Percentiles rank a stretch among this genome's conserved stretches.
Conservation (phyloP, 306 rosid genomes). For the Rosa persica region DNA sequence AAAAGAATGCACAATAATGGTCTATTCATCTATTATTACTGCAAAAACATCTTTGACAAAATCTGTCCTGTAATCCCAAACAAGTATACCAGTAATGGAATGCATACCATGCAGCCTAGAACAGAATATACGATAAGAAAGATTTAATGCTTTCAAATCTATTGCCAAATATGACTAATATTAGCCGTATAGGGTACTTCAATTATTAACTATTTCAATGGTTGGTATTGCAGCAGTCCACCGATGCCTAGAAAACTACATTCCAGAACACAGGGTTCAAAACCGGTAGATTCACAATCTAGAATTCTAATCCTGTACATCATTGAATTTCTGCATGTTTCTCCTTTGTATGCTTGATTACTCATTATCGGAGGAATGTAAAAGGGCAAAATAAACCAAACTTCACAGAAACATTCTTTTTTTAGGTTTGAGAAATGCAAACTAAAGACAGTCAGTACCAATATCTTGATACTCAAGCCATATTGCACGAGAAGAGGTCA, state of each 20-base stretch:
- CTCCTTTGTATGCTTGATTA: not conserved
- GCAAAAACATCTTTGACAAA: not conserved
- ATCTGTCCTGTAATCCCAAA: not conserved
- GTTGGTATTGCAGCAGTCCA: not conserved
- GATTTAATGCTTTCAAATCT: not conserved
- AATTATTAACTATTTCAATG: not conserved
- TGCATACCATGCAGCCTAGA: not conserved
- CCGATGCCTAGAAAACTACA: not conserved
- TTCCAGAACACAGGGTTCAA: not conserved
- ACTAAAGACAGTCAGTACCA: not conserved
- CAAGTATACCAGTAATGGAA: not conserved
- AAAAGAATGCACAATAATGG: not conserved
- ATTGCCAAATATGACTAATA: not conserved
- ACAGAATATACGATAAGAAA: not conserved
- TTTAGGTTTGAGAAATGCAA: not conserved
- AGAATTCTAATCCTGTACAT: not conserved
- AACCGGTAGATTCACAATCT: not conserved
- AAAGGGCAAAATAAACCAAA: too few relatives aligned
- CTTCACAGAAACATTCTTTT: too few relatives aligned
- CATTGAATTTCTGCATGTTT: not conserved
- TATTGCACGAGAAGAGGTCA: not conserved
- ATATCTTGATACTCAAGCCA: not conserved
- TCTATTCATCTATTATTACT: not conserved
- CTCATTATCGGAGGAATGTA: not conserved
- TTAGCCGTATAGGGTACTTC: not conserved